phyloP scores from a whole-genome alignment of 331 rosid genomes.

The Telfairia occidentalis region DNA sequence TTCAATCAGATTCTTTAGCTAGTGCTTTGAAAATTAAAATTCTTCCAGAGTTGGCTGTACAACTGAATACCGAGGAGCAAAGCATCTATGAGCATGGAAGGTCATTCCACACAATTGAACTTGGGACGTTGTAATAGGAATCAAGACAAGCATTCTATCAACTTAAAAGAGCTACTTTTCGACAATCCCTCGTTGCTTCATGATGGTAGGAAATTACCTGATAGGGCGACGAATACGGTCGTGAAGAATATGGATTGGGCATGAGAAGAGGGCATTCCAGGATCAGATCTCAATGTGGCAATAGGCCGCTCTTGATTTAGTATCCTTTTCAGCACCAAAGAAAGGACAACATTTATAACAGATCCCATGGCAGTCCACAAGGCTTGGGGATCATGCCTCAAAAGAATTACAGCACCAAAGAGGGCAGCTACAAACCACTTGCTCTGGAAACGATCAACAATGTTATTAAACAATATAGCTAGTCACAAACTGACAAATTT shows the following conservation, averaged over 20 bases:
- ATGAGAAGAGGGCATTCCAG: slow-evolving; percentile 98
- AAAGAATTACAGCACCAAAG: slow-evolving; percentile 45
- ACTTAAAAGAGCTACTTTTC: neutral
- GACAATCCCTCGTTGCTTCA: neutral
- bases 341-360: slow-evolving; percentile 40
- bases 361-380: slow-evolving; percentile 71
- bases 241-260: slow-evolving; percentile 70
- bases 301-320: slow-evolving; percentile 79
- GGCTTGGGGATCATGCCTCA: slow-evolving; percentile 76
- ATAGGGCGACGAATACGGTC: slow-evolving; percentile 27
- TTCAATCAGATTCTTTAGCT: neutral
- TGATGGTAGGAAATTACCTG: slow-evolving; percentile 42
- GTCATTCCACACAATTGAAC: neutral
- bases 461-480: neutral
- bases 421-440: slow-evolving; percentile 61
- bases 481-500: neutral
- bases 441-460: slow-evolving; percentile 40
- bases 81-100: neutral
- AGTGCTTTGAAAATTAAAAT: neutral
- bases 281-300: slow-evolving; percentile 54
- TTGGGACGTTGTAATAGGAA: neutral
- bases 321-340: slow-evolving; percentile 42
- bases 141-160: neutral
- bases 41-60: neutral
- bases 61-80: neutral